phyloP scores from a whole-genome alignment of 306 rosid genomes.

The Hippophae tibetana region DNA sequence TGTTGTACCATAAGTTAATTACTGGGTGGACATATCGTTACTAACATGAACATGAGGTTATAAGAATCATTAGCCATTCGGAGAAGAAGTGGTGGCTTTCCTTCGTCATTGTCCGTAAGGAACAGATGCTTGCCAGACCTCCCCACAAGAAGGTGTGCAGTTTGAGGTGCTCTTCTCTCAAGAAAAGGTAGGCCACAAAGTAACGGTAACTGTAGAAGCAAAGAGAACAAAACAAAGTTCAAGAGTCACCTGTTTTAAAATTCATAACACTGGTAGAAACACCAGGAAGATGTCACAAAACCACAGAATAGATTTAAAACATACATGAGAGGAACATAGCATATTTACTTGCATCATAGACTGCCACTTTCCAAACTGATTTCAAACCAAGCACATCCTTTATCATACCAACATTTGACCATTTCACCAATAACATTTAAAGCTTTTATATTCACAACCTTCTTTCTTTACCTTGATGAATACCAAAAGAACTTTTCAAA shows the following conservation, averaged over 20 bases:
- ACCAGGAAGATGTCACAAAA: slow-evolving; percentile 1
- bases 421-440: not conserved
- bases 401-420: not conserved
- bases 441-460: not conserved
- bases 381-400: not conserved
- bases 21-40: slow-evolving; percentile 18
- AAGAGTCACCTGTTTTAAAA: slow-evolving; percentile 8
- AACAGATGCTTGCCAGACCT: slow-evolving; percentile 96
- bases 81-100: slow-evolving; percentile 75
- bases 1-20: slow-evolving; percentile 7
- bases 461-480: too few relatives aligned
- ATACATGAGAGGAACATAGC: not conserved
- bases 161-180: slow-evolving; percentile 80
- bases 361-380: not conserved
- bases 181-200: slow-evolving; percentile 92
- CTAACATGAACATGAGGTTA: slow-evolving; percentile 85
- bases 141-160: slow-evolving; percentile 89
- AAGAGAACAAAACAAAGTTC: slow-evolving; percentile 11
- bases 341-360: not conserved
- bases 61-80: slow-evolving; percentile 71
- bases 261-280: slow-evolving; percentile 4
- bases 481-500: too few relatives aligned
- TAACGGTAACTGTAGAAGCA: slow-evolving; percentile 61
- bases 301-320: not conserved
- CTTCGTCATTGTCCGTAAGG: slow-evolving; percentile 63